Percentiles rank a stretch among this genome's conserved stretches.
Evolutionary conservation across 164 flowering plant species (phyloP).

Genomic region (Malania oleifera): DNA sequence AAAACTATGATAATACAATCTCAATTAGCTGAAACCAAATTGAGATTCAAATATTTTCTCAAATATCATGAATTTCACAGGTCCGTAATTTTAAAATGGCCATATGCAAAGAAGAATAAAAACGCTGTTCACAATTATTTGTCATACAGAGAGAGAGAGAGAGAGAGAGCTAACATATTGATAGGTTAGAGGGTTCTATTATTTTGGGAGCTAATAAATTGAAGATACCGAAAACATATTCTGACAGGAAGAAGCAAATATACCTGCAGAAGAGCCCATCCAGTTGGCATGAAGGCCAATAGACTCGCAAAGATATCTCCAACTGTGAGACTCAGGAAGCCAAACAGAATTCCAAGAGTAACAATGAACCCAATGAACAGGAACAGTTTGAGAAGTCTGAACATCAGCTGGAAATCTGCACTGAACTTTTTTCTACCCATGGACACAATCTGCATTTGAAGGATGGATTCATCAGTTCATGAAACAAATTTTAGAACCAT

Average conservation of each 20-base stretch:
- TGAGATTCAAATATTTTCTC: no score
- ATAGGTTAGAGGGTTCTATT: no score
- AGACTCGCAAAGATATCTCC: constrained; percentile 87
- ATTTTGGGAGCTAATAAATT: no score
- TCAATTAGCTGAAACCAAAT: no score
- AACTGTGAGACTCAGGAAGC: constrained; percentile 59
- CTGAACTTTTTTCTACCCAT: constrained; percentile 93
- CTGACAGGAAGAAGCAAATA: not conserved
- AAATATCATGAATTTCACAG: no score
- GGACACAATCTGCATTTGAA: constrained; percentile 70
- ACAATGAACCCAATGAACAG: constrained; percentile 62
- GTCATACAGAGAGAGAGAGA: no score
- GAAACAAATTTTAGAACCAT: not conserved
- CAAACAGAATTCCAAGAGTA: constrained; percentile 48
- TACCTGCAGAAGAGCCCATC: constrained; percentile 96
- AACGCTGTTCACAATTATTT: no score
- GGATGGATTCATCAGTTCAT: not conserved
- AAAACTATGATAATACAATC: no score
- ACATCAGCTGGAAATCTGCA: constrained; percentile 95
- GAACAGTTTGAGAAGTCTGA: constrained; percentile 79
- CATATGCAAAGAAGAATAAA: no score
- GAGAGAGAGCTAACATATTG: no score
- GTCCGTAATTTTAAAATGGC: no score
- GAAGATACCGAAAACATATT: not conserved
- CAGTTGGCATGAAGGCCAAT: constrained; percentile 89